phyloP scores from a whole-genome alignment of 495 filamentous ascomycete species.

The Achaetomiella virescens region DNA sequence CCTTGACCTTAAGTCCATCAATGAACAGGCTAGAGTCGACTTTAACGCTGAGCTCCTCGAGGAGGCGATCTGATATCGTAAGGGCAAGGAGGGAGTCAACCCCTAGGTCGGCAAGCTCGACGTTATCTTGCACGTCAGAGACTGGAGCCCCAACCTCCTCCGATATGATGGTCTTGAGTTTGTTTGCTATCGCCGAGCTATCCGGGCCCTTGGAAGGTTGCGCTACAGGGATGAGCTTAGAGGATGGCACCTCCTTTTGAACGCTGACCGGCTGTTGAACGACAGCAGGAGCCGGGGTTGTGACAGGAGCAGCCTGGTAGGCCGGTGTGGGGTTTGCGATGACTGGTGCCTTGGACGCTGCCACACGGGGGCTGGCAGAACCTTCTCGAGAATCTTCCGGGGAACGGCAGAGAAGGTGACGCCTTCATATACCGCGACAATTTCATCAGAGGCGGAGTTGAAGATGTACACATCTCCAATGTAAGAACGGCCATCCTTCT shows the following conservation, averaged over 20 bases:
- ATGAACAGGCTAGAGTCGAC: conserved; percentile 22
- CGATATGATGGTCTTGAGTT: conserved; percentile 31
- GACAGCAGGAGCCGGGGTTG: no score
- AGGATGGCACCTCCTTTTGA: no score
- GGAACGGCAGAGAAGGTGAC: no score
- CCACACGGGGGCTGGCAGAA: conserved; percentile 42
- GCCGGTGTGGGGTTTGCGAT: no score
- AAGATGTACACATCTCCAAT: conserved; percentile 50
- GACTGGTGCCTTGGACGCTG: no score
- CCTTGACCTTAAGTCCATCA: conserved; percentile 38
- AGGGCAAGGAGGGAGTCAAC: conserved; percentile 44
- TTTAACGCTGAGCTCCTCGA: not conserved
- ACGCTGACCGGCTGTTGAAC: no score
- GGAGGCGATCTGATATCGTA: not conserved
- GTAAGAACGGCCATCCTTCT: conserved; percentile 29
- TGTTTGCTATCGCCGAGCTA: no score
- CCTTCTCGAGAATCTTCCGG: conserved; percentile 35
- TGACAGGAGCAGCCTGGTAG: no score
- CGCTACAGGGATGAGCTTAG: no score
- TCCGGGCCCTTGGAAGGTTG: no score
- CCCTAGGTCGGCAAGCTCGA: conserved; percentile 37
- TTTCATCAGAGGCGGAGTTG: conserved; percentile 23
- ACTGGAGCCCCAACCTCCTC: conserved; percentile 49
- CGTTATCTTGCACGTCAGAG: conserved; percentile 40
- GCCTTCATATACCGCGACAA: no score